A percentile compares a stretch with the other conserved stretches of the same genome.
phyloP scores from a whole-genome alignment of 495 filamentous ascomycete genomes.

The Aspergillus coremiiformis region DNA sequence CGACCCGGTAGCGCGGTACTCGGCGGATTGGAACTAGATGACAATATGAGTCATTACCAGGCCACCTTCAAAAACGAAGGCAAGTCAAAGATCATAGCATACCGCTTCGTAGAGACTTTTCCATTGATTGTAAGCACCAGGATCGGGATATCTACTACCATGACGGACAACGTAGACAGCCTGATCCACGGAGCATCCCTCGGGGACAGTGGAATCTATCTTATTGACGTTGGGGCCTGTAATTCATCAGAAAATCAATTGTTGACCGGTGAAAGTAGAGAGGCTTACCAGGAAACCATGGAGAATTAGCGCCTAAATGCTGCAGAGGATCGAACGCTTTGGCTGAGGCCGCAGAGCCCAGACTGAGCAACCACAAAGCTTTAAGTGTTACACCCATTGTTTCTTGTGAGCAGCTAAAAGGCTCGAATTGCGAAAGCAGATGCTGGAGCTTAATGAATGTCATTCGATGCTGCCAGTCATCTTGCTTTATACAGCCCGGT shows the following conservation, averaged over 20 bases:
- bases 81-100: neutral
- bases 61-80: neutral
- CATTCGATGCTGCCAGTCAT: neutral
- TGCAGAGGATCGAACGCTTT: constrained; percentile 28
- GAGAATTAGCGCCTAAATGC: constrained; percentile 47
- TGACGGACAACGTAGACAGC: constrained; percentile 49
- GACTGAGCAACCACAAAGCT: constrained; percentile 5
- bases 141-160: constrained; percentile 50
- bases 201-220: constrained; percentile 40
- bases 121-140: constrained; percentile 48
- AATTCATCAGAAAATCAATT: neutral
- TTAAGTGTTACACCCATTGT: neutral
- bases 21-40: constrained; percentile 33
- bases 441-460: neutral
- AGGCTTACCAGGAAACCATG: constrained; percentile 42
- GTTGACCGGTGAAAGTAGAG: neutral
- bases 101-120: constrained; percentile 38
- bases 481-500: neutral
- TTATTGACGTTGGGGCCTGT: constrained; percentile 48
- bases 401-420: neutral
- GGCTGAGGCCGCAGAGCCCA: constrained; percentile 5
- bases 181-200: constrained; percentile 46
- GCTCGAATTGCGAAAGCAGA: neutral
- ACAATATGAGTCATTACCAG: neutral
- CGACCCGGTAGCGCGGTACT: constrained; percentile 34